Evolutionary conservation across 2,329 filamentous ascomycete species (phyloP).

Genomic region (Arthrobotrys megalospora): DNA sequence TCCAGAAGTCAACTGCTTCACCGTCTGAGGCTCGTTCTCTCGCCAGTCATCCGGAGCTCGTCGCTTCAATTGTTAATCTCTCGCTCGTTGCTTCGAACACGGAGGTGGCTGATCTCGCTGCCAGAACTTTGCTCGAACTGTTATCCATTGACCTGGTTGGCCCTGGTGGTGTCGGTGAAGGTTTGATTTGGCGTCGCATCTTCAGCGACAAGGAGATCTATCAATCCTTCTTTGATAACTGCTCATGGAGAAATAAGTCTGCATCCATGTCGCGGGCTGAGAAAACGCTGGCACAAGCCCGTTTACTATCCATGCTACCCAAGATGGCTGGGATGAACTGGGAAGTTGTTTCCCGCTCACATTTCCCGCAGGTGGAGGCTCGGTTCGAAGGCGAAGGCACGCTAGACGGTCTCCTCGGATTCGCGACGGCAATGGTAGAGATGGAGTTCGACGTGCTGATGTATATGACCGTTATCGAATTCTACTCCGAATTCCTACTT

Average conservation of each 20-base stretch:
- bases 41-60: conserved; percentile 56
- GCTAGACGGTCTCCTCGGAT: conserved; percentile 54
- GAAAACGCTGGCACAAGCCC: conserved; percentile 52
- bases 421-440: conserved; percentile 58
- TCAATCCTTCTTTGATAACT: conserved; percentile 59
- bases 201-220: conserved; percentile 60
- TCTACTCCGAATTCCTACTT: conserved; percentile 56
- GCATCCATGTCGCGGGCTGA: conserved; percentile 57
- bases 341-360: conserved; percentile 56
- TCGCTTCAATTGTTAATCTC: conserved; percentile 58
- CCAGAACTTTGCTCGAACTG: conserved; percentile 48
- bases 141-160: conserved; percentile 53
- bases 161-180: conserved; percentile 51
- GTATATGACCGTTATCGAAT: conserved; percentile 60
- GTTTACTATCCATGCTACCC: conserved; percentile 52
- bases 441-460: conserved; percentile 60
- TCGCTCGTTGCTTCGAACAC: conserved; percentile 56
- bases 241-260: conserved; percentile 56
- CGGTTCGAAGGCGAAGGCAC: conserved; percentile 55
- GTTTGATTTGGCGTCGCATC: conserved; percentile 57
- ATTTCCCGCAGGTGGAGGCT: conserved; percentile 57
- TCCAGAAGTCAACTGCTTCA: conserved; percentile 54
- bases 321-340: conserved; percentile 59
- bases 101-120: conserved; percentile 52
- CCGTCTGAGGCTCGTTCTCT: conserved; percentile 54